phyloP scores from a whole-genome alignment of 768 basidiomycete genomes.

The Auriscalpium orientale region DNA sequence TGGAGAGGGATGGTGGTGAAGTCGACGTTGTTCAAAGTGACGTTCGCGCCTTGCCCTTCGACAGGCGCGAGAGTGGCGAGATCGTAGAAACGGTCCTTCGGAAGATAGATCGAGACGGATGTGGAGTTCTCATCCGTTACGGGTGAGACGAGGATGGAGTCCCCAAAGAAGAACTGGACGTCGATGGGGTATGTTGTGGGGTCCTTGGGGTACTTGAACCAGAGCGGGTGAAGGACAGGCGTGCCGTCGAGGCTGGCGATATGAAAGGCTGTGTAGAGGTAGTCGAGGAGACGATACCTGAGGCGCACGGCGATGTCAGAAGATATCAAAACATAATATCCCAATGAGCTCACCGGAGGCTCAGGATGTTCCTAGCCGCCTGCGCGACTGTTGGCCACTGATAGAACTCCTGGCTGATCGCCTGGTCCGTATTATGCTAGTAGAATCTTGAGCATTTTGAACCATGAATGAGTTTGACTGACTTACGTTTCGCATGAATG shows the following conservation, averaged over 20 bases:
- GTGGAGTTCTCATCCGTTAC: constrained; percentile 55
- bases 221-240: constrained; percentile 54
- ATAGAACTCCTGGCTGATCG: constrained; percentile 62
- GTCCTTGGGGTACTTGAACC: constrained; percentile 63
- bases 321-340: neutral
- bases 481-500: constrained; percentile 71
- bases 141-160: constrained; percentile 60
- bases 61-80: constrained; percentile 43
- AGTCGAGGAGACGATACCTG: constrained; percentile 63
- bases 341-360: constrained; percentile 39
- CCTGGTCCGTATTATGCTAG: constrained; percentile 47
- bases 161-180: constrained; percentile 63
- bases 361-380: constrained; percentile 52
- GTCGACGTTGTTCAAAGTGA: constrained; percentile 39
- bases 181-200: constrained; percentile 50
- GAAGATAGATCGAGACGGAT: constrained; percentile 53
- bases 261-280: constrained; percentile 67
- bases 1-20: constrained; percentile 56
- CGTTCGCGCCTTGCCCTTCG: constrained; percentile 35
- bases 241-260: constrained; percentile 49
- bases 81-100: constrained; percentile 60
- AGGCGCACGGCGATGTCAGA: neutral
- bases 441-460: neutral
- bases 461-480: neutral
- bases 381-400: constrained; percentile 48